Evolutionary conservation across 164 flowering plant species (phyloP).

Genomic region (Nelumbo lutea): DNA sequence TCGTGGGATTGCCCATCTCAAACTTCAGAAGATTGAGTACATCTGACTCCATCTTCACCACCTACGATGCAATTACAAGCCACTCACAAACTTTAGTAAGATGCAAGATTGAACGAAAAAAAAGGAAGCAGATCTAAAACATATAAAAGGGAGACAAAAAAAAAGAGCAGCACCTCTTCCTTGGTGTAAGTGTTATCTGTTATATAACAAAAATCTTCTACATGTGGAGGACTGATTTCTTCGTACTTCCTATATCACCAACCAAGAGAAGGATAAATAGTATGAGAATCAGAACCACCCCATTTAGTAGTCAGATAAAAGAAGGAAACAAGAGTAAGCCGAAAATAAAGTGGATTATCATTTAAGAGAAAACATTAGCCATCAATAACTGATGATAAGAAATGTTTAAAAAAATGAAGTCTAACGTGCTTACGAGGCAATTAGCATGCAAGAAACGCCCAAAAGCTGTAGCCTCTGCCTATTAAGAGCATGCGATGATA

Average conservation of each 20-base stretch:
- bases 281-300: not conserved
- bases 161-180: conserved; percentile 41
- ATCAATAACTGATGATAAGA: not conserved
- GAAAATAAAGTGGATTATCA: not conserved
- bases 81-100: not conserved
- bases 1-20: conserved; percentile 65
- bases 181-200: conserved; percentile 83
- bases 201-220: conserved; percentile 76
- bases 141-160: not conserved
- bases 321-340: not conserved
- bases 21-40: conserved; percentile 49
- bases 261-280: not conserved
- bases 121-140: no score
- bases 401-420: not conserved
- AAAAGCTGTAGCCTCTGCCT: conserved; percentile 60
- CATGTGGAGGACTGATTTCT: conserved; percentile 82
- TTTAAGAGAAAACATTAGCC: not conserved
- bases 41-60: conserved; percentile 60
- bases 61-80: conserved; percentile 19
- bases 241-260: conserved; percentile 66
- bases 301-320: not conserved
- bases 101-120: not conserved
- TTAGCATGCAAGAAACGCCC: conserved; percentile 83
- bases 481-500: conserved; percentile 40
- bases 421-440: conserved; percentile 65